Conservation (phyloP, 2,329 filamentous ascomycete genomes). For the Pseudogymnoascus sp. region DNA sequence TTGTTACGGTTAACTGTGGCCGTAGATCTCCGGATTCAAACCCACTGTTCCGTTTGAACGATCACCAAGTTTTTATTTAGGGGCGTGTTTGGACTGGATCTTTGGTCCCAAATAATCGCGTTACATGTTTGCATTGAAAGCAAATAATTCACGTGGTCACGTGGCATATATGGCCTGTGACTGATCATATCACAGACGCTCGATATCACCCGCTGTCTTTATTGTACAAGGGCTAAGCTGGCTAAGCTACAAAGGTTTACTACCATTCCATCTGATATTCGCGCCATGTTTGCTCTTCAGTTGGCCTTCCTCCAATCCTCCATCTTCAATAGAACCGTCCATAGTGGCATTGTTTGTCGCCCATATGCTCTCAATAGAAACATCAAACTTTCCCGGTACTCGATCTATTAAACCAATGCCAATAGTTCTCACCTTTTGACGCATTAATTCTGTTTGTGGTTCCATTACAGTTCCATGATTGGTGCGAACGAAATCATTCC, state of each 20-base stretch:
- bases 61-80: background rate
- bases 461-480: conserved; percentile 89
- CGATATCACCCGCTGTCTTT: background rate
- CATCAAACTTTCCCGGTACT: conserved; percentile 77
- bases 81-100: background rate
- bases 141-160: conserved; percentile 3
- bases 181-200: background rate
- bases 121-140: background rate
- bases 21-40: background rate
- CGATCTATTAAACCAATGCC: conserved; percentile 86
- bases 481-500: conserved; percentile 89
- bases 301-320: conserved; percentile 24
- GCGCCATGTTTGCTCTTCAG: conserved; percentile 36
- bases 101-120: background rate
- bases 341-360: conserved; percentile 59
- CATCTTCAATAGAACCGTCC: conserved; percentile 22
- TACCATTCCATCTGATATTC: conserved; percentile 34
- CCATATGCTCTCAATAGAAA: conserved; percentile 81
- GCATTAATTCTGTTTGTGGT: conserved; percentile 82
- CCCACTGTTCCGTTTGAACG: background rate
- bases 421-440: conserved; percentile 75
- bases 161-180: background rate
- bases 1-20: background rate
- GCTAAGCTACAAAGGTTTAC: conserved; percentile 12
- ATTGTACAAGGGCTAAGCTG: background rate